Base-by-base conservation (phyloP, 441 rosid species). In the Arabidopsis lyrata region DNA sequence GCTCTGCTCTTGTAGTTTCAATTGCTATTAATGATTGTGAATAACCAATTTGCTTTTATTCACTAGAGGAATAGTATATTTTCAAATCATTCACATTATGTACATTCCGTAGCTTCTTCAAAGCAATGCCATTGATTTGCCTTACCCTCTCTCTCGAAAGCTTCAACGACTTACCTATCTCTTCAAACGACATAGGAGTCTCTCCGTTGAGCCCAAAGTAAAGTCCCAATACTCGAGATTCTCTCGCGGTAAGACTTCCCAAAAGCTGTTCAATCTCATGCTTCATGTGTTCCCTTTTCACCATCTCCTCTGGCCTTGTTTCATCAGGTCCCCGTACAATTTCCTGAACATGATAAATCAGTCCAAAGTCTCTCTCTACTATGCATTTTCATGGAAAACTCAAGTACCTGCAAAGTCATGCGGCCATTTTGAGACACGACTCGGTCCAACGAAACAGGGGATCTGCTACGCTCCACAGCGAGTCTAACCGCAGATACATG, bases 131-230 rank as follows among this genome's bases (percentile, higher is more conserved):
- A 69, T 68, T 81, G 58, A 87, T 82, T 65, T 87, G 91, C 55
- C 91, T 79, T 56, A 85, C 69, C 53, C 91, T 81, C 59, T 85
- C 91, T 67, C 88, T 78, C 2, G 85, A 79, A 63, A 85, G 85
- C 77, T 80, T 83, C 78, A 82, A 22, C 8, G 73, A 60, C 77
- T 54, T 78, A 6, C 88, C 86, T 31, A 83, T 85, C 76, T 85
- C 86, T 70, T 82, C 82, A 32, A 76, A 82, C 2, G 91, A 79
- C 80, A 65, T 74, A 18, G 85, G 87, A 42, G 84, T 72, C 58
- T 81, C 75, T 57, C 88, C 91, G 14, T 79, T 77, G 31, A 83
- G 76, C 31, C 88, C 88, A 34, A 79, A 85, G 71, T 67, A 71
- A 6, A 78, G 80, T 78, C 83, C 82, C 66, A 87, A 36, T 52